Percentiles rank a stretch among this genome's conserved stretches.
Conservation (phyloP, 106 monocot genomes). For the Phalaenopsis aphrodite region DNA sequence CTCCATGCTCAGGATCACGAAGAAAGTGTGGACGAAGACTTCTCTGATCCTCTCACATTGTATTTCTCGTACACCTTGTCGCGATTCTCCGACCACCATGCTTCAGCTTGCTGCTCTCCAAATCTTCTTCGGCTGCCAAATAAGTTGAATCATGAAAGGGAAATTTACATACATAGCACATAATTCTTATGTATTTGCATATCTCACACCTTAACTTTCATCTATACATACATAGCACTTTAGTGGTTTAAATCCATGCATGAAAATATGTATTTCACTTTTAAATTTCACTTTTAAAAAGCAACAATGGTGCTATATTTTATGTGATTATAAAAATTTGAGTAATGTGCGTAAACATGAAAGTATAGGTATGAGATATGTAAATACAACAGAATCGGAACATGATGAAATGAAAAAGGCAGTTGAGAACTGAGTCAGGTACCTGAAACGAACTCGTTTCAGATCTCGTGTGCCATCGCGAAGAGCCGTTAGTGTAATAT, state of each 20-base stretch:
- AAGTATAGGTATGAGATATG: not conserved
- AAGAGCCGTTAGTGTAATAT: conserved; percentile 80
- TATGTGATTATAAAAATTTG: too few species aligned
- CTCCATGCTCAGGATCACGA: conserved; percentile 11
- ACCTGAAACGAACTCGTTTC: conserved; percentile 95
- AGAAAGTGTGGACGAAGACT: conserved; percentile 37
- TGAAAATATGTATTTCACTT: too few species aligned
- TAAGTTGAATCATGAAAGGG: not conserved
- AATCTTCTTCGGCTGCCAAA: conserved; percentile 75
- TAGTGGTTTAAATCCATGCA: too few species aligned
- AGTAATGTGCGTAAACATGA: too few species aligned
- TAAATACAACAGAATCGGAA: not conserved
- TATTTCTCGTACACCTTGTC: conserved; percentile 74
- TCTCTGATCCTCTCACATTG: conserved; percentile 63
- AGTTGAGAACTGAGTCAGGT: not conserved
- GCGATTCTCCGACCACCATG: conserved; percentile 91
- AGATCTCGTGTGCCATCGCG: conserved; percentile 84
- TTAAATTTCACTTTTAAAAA: too few species aligned
- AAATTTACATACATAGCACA: too few species aligned
- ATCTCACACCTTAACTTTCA: too few species aligned
- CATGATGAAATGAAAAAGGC: too few species aligned
- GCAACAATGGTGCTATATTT: too few species aligned
- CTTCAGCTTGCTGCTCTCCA: conserved; percentile 89
- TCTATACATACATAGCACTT: too few species aligned
- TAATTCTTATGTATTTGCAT: too few species aligned